These are phyloP conservation scores for Pythium utonaiense DNA, from an alignment of 352 stramenopile genomes.

Conservation along the genomic window DNA sequence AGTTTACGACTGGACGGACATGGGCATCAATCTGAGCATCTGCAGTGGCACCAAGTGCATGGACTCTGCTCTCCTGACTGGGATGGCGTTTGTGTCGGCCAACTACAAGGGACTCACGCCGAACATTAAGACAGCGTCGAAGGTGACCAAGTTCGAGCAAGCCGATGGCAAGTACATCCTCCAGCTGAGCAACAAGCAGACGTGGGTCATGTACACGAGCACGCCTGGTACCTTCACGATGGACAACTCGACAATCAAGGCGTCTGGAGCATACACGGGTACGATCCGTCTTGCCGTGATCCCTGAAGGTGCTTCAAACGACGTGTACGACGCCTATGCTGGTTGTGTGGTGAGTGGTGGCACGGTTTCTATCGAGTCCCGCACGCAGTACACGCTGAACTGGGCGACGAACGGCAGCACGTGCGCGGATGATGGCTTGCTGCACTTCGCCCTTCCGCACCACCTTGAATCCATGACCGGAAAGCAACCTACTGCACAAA, in stretches of 20 bases:
- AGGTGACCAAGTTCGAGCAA: constrained; percentile 38
- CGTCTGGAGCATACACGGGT: constrained; percentile 36
- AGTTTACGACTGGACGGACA: constrained; percentile 60
- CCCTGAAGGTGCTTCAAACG: constrained; percentile 29
- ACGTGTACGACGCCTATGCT: constrained; percentile 54
- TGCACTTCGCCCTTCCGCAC: constrained; percentile 60
- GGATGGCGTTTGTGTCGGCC: constrained; percentile 70
- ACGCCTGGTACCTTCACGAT: constrained; percentile 38
- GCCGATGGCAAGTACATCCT: constrained; percentile 52
- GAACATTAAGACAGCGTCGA: constrained; percentile 41
- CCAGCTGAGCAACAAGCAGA: constrained; percentile 62
- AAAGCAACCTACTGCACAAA: constrained; percentile 17
- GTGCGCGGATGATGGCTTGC: constrained; percentile 39
- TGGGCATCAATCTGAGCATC: constrained; percentile 53
- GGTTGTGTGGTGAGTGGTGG: constrained; percentile 56
- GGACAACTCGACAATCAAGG: constrained; percentile 41
- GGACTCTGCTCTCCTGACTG: constrained; percentile 52
- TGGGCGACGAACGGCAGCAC: constrained; percentile 33
- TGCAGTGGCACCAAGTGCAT: constrained; percentile 47
- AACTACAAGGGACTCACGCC: constrained; percentile 58
- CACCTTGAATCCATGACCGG: constrained; percentile 48
- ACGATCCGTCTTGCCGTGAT: constrained; percentile 59
- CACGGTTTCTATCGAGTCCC: constrained; percentile 46
- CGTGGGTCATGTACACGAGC: constrained; percentile 67
- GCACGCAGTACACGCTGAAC: constrained; percentile 57